Base-by-base conservation (phyloP, 768 basidiomycete genomes). In the Dendrothele bispora region DNA sequence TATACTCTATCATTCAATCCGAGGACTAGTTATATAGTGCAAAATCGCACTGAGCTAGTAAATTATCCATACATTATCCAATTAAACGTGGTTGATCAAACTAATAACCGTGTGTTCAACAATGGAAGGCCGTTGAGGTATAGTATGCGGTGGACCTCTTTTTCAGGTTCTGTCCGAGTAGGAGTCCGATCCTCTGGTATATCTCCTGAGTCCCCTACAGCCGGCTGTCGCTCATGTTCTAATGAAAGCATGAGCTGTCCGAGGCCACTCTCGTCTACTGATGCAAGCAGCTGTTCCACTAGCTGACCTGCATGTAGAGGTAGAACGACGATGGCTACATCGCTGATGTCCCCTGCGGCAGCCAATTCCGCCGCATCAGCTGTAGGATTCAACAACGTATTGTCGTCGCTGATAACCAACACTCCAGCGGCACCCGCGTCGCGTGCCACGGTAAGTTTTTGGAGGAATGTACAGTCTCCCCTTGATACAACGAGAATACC, bases 381-480 rank as follows among this genome's bases (percentile, higher is more conserved):
- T 3, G 86, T 83, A 18, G 90, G 89, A 57, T 85, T 88, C 36
- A 91, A 73, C 12, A 64, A 58, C 6, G 52, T 37, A 18, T 89
- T 82, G 24, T 83, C 76, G 48, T 83, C 72, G 60, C 80, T 85
- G 59, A 88, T 67, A 35, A 95, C 83, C 12, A 98, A 66, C 7
- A 94, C 80, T 1, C 91, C 95, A 0, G 77, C 77, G 4, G 92
- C 91, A 1, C 82, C 86, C 1, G 84, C 88, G 7, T 73, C 67
- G 15, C 77, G 75, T 4, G 93, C 94, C 37, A 74, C 53, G 11
- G 82, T 41, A 14, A 95, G 73, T 68, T 99, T 99, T 54, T 90
- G 79, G 12, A 91, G 65, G 67, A 98, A 98, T 7, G 92, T 86
- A 64, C 95, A 98, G 4, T 74, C 79, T 5, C 95, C 95, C 24